These are phyloP conservation scores for Schoenoplectus triqueter DNA, from an alignment of 202 grass and related monocot species.

Conservation along the genomic window DNA sequence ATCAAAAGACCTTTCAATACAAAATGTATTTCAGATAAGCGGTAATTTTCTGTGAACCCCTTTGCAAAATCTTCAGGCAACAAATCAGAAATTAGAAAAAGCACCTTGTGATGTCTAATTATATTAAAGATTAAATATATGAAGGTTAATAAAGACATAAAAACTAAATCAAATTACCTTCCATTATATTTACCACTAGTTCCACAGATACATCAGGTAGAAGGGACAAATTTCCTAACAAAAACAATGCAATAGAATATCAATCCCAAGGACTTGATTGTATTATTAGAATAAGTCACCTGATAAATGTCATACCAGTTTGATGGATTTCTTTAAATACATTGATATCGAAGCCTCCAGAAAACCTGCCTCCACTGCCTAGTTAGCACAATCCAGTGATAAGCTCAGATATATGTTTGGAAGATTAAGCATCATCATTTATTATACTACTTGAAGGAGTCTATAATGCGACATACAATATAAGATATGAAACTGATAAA, in stretches of 20 bases:
- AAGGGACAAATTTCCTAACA: conserved; percentile 64
- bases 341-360: conserved; percentile 93
- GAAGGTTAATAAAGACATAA: conserved; percentile 25
- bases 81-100: neutral
- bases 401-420: neutral
- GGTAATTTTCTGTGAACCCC: conserved; percentile 1
- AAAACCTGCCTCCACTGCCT: conserved; percentile 75
- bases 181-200: conserved; percentile 79
- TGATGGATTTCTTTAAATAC: conserved; percentile 73
- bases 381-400: conserved; percentile 22
- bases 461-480: neutral
- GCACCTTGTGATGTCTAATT: neutral
- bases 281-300: neutral
- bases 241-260: conserved; percentile 34
- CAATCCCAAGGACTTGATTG: neutral
- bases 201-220: conserved; percentile 80
- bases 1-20: conserved; percentile 9
- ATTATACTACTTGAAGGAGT: neutral
- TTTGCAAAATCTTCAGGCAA: neutral
- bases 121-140: conserved; percentile 28
- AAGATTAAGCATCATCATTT: conserved; percentile 6
- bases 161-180: conserved; percentile 57
- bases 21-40: conserved; percentile 3
- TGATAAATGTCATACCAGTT: conserved; percentile 52
- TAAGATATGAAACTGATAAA: neutral